Percentiles rank a stretch among this genome's conserved stretches.
phyloP scores from a whole-genome alignment of 192 early-diverging fungal genomes.

The Phycomyces blakesleeanus region DNA sequence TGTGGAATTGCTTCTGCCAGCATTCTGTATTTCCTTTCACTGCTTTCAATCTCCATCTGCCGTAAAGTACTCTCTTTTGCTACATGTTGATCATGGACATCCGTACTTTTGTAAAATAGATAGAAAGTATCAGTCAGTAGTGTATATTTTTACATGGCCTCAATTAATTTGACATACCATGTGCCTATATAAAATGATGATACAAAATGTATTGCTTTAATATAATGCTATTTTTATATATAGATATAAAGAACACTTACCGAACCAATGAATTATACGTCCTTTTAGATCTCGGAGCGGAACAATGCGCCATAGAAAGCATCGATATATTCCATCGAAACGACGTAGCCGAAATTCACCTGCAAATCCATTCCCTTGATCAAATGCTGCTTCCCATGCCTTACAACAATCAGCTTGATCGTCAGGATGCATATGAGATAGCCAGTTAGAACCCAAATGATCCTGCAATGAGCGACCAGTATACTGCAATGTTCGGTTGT shows the following conservation, averaged over 20 bases:
- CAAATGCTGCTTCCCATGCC: constrained; percentile 44
- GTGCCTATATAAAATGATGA: not conserved
- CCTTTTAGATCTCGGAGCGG: constrained; percentile 50
- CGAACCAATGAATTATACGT: constrained; percentile 56
- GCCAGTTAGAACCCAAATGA: constrained; percentile 43
- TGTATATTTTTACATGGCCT: not conserved
- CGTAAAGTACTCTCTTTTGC: constrained; percentile 43
- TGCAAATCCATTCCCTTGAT: constrained; percentile 45
- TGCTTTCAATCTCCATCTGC: constrained; percentile 49
- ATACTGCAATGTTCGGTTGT: constrained; percentile 50
- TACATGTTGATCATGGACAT: constrained; percentile 52
- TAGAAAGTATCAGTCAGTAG: not conserved
- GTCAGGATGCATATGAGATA: constrained; percentile 48
- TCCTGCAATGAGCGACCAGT: constrained; percentile 35
- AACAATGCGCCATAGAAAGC: constrained; percentile 48
- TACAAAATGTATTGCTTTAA: not conserved
- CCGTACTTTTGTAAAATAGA: constrained; percentile 34
- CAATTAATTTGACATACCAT: not conserved
- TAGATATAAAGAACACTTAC: constrained; percentile 32
- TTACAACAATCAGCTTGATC: constrained; percentile 35
- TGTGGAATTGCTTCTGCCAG: constrained; percentile 58
- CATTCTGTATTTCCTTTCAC: constrained; percentile 55
- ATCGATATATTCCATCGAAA: constrained; percentile 54
- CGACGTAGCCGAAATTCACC: constrained; percentile 48
- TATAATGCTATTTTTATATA: not conserved